Conservation (phyloP, 2,329 filamentous ascomycete genomes). For the Neofusicoccum umdonicola region DNA sequence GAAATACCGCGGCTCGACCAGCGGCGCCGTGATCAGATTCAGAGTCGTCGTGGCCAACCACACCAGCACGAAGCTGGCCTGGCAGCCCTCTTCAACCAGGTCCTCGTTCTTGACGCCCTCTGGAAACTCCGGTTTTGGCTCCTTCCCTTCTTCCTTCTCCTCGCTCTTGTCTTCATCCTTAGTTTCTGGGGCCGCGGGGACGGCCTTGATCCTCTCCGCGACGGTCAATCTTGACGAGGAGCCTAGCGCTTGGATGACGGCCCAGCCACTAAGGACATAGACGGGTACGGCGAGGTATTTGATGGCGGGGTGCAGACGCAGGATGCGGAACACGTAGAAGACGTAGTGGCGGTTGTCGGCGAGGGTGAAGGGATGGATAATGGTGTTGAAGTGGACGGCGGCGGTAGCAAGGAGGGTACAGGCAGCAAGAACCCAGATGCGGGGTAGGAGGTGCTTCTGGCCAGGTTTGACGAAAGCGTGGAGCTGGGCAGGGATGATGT, state of each 20-base stretch:
- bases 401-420: slow-evolving; percentile 38
- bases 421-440: slow-evolving; percentile 24
- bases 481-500: not conserved
- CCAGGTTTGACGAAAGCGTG: not conserved
- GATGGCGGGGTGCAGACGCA: slow-evolving; percentile 62
- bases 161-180: not conserved
- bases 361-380: slow-evolving; percentile 91
- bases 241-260: slow-evolving; percentile 63
- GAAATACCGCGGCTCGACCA: slow-evolving; percentile 95
- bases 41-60: slow-evolving; percentile 70
- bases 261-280: slow-evolving; percentile 70
- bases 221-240: slow-evolving; percentile 1
- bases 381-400: slow-evolving; percentile 77
- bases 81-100: slow-evolving; percentile 21
- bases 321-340: slow-evolving; percentile 90
- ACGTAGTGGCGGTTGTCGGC: slow-evolving; percentile 97
- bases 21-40: slow-evolving; percentile 80
- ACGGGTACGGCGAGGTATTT: slow-evolving; percentile 66
- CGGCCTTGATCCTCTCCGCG: slow-evolving; percentile 4
- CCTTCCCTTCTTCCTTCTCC: not conserved
- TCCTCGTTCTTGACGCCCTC: not conserved
- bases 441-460: slow-evolving; percentile 28
- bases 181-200: not conserved
- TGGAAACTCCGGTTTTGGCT: not conserved
- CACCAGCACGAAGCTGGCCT: slow-evolving; percentile 52